phyloP scores from a whole-genome alignment of 768 basidiomycete species.

The Cystofilobasidium capitatum region DNA sequence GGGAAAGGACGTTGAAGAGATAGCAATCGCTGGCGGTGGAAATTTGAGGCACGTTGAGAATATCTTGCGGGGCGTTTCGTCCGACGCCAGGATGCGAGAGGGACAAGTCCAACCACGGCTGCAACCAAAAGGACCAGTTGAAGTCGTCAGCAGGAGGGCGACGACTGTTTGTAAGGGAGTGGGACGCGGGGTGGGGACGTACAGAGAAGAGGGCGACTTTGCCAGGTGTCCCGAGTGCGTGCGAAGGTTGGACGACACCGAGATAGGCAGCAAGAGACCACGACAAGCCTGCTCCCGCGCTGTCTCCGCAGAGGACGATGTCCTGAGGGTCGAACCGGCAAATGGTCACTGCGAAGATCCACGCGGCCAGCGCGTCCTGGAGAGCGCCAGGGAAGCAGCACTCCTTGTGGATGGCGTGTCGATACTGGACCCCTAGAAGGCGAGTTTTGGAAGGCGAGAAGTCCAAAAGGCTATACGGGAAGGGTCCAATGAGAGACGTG shows the following conservation, averaged over 20 bases:
- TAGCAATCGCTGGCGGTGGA: neutral
- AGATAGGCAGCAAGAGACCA: neutral
- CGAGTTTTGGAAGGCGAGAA: neutral
- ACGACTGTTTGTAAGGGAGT: too few species aligned
- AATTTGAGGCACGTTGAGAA: neutral
- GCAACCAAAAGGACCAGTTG: neutral
- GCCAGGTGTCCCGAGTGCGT: neutral
- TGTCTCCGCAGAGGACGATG: neutral
- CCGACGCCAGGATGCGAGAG: neutral
- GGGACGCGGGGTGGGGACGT: neutral
- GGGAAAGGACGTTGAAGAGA: neutral
- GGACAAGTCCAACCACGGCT: constrained; percentile 5
- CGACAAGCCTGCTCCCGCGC: neutral
- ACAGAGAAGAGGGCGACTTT: constrained; percentile 2
- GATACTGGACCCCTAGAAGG: constrained; percentile 1
- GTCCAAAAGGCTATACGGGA: neutral
- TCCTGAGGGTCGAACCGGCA: neutral
- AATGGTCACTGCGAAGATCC: neutral
- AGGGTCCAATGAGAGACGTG: neutral
- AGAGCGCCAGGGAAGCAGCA: neutral
- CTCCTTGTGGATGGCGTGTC: neutral
- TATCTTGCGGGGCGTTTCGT: neutral
- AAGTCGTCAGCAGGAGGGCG: neutral
- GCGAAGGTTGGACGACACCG: neutral
- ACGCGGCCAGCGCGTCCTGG: neutral